phyloP scores from a whole-genome alignment of 176 grass and related monocot species.

The Melocanna baccifera region DNA sequence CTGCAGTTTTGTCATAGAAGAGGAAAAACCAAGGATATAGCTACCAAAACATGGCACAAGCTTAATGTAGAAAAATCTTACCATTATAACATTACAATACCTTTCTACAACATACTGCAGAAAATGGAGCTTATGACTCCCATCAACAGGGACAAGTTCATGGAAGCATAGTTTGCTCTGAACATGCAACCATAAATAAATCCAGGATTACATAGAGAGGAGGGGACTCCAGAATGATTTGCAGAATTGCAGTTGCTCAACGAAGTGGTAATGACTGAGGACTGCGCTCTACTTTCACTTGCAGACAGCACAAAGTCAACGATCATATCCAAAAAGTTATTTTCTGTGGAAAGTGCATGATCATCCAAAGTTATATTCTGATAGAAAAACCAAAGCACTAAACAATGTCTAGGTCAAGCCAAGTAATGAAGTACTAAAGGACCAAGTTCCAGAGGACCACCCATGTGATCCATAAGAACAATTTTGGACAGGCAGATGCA shows the following conservation, averaged over 20 bases:
- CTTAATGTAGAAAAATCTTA: neutral
- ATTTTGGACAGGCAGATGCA: neutral
- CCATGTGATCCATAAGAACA: neutral
- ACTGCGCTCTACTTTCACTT: slow-evolving; percentile 5
- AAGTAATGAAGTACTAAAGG: neutral
- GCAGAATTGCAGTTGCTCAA: neutral
- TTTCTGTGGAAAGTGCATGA: neutral
- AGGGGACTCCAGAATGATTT: neutral
- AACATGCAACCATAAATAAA: neutral
- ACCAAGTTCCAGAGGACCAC: neutral
- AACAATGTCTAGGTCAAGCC: neutral
- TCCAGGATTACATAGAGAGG: slow-evolving; percentile 10
- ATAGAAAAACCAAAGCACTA: neutral
- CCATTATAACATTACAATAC: neutral
- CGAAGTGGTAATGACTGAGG: neutral
- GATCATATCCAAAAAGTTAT: neutral
- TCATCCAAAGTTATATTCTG: neutral
- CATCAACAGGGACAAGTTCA: slow-evolving; percentile 2
- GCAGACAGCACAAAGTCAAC: neutral
- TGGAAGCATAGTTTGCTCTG: neutral
- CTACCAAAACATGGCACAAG: neutral
- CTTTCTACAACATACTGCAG: neutral
- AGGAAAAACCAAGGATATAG: neutral
- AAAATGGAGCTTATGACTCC: slow-evolving; percentile 16
- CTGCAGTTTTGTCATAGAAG: neutral